Percentiles rank a stretch among this genome's conserved stretches.
These are phyloP conservation scores for Tolypocladium sp. DNA, from an alignment of 2,329 filamentous ascomycete genomes.

Conservation along the genomic window DNA sequence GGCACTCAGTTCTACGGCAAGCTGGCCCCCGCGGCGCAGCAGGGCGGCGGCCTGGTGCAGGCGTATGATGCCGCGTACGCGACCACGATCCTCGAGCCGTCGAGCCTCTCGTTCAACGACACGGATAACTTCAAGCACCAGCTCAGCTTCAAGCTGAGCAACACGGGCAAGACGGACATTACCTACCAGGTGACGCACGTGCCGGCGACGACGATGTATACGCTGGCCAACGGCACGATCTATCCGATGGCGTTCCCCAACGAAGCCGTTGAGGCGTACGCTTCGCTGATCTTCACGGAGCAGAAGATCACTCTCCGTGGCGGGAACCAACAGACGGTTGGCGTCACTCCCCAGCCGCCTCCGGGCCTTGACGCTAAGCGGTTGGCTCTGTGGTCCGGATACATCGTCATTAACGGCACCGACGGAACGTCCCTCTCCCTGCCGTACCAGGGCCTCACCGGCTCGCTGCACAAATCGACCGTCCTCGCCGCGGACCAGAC, in stretches of 20 bases:
- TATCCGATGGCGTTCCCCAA: conserved; percentile 34
- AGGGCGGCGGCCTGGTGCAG: conserved; percentile 50
- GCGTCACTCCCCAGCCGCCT: conserved; percentile 35
- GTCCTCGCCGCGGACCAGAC: conserved; percentile 10
- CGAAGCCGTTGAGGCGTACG: conserved; percentile 27
- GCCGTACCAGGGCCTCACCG: conserved; percentile 29
- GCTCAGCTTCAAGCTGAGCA: conserved; percentile 44
- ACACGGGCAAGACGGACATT: conserved; percentile 38
- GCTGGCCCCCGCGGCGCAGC: conserved; percentile 47
- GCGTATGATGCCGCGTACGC: conserved; percentile 48
- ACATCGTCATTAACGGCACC: conserved; percentile 27
- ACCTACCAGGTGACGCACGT: conserved; percentile 42
- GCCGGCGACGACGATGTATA: conserved; percentile 44
- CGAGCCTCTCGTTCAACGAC: conserved; percentile 54
- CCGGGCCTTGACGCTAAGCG: conserved; percentile 20
- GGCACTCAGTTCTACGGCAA: conserved; percentile 23
- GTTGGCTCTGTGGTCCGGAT: conserved; percentile 33
- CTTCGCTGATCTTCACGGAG: conserved; percentile 30
- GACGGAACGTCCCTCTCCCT: conserved; percentile 25
- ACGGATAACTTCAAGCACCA: conserved; percentile 42
- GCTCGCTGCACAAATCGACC: conserved; percentile 18
- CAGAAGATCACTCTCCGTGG: conserved; percentile 32
- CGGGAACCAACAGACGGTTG: conserved; percentile 28
- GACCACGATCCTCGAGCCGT: conserved; percentile 40
- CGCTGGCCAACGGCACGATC: conserved; percentile 23